Conservation (phyloP, 805 yeast genomes). For the Saccharomyces jurei region DNA sequence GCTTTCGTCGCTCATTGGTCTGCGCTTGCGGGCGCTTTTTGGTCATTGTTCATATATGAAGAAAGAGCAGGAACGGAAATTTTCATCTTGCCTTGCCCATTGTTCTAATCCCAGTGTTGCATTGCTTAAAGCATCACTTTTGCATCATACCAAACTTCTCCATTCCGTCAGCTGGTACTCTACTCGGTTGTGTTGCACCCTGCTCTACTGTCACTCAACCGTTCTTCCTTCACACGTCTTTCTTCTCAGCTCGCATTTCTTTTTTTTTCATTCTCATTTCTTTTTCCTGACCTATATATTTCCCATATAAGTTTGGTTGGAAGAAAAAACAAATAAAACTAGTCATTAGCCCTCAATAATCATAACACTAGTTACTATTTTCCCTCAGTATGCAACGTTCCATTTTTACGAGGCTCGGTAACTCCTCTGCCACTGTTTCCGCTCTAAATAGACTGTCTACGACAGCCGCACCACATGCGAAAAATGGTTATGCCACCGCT, state of each 20-base stretch:
- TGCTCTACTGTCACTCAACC: not conserved
- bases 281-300: not conserved
- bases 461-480: not conserved
- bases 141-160: not conserved
- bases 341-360: not conserved
- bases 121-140: not conserved
- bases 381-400: not conserved
- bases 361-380: not conserved
- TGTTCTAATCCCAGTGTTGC: not conserved
- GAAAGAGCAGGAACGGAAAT: not conserved
- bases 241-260: not conserved
- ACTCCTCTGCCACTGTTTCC: not conserved
- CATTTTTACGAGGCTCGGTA: not conserved
- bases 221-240: not conserved
- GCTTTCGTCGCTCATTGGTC: not conserved
- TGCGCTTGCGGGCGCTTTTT: not conserved
- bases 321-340: not conserved
- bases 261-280: not conserved
- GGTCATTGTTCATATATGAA: not conserved
- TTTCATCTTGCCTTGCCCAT: not conserved
- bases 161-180: not conserved
- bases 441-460: not conserved
- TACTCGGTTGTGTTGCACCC: not conserved
- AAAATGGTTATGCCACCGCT: constrained; percentile 30
- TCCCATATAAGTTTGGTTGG: not conserved